A percentile compares a stretch with the other conserved stretches of the same genome.
Evolutionary conservation across 1,284 basidiomycete species (phyloP).

Genomic region (Rugosomyces carneus): DNA sequence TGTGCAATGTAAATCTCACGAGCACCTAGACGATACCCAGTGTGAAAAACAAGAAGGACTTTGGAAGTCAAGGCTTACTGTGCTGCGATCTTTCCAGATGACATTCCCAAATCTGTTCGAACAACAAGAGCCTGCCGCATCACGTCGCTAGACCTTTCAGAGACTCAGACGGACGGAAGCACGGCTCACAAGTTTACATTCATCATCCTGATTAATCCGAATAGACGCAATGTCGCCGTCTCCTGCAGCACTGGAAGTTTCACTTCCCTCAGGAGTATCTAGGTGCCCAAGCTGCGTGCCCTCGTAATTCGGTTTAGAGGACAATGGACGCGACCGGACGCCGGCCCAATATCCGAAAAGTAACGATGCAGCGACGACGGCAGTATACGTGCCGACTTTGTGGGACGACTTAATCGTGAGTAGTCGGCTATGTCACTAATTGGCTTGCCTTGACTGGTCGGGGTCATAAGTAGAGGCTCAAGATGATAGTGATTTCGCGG

Average conservation of each 20-base stretch:
- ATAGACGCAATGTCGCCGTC: conserved; percentile 32
- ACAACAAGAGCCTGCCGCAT: conserved; percentile 66
- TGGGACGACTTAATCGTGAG: not conserved
- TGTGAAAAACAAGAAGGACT: not conserved
- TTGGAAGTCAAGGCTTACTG: conserved; percentile 46
- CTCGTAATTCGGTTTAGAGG: conserved; percentile 8
- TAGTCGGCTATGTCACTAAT: not conserved
- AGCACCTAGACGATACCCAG: conserved; percentile 35
- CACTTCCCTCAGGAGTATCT: conserved; percentile 21
- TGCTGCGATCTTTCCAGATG: conserved; percentile 65
- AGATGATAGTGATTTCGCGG: not conserved
- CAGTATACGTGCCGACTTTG: conserved; percentile 16
- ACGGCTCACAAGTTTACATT: conserved; percentile 62
- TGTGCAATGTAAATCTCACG: conserved; percentile 45
- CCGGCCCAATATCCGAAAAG: conserved; percentile 30
- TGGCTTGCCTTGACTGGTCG: conserved; percentile 8
- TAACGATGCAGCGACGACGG: conserved; percentile 23
- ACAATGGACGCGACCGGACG: conserved; percentile 16
- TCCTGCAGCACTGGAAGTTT: conserved; percentile 11
- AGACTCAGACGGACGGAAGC: not conserved
- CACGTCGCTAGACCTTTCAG: conserved; percentile 17
- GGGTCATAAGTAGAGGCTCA: not conserved
- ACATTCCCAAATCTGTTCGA: conserved; percentile 68
- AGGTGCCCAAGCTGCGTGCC: not conserved
- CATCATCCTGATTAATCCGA: conserved; percentile 41